Percentiles rank a stretch among this genome's conserved stretches.
Conservation (phyloP, 495 filamentous ascomycete species). For the Aspergillus saccharolyticus region DNA sequence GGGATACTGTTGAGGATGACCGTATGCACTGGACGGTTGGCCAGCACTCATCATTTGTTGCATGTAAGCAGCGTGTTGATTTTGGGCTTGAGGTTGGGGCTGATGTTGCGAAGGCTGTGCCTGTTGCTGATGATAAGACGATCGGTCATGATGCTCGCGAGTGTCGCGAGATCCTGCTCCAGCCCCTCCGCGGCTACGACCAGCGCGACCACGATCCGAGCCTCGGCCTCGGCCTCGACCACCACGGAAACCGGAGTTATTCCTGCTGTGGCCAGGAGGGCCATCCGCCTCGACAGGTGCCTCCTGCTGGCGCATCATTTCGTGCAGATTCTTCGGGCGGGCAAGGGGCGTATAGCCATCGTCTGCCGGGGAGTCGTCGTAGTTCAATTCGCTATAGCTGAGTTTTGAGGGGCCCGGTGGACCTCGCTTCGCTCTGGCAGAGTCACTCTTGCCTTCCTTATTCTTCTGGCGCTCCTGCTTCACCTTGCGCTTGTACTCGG, state of each 20-base stretch:
- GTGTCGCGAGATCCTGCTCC: conserved; percentile 41
- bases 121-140: conserved; percentile 31
- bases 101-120: conserved; percentile 21
- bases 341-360: conserved; percentile 63
- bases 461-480: conserved; percentile 55
- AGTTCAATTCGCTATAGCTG: conserved; percentile 47
- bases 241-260: conserved; percentile 32
- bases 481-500: conserved; percentile 67
- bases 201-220: conserved; percentile 44
- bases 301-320: conserved; percentile 45
- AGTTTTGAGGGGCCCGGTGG: conserved; percentile 36
- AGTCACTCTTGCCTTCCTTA: conserved; percentile 36
- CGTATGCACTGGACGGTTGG: conserved; percentile 24
- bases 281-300: conserved; percentile 44
- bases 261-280: conserved; percentile 10
- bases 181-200: conserved; percentile 45
- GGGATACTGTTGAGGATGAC: conserved; percentile 29
- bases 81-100: conserved; percentile 23
- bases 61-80: conserved; percentile 12
- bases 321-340: conserved; percentile 55
- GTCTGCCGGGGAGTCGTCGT: conserved; percentile 47
- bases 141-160: conserved; percentile 35
- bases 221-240: conserved; percentile 39
- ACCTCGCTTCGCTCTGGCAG: conserved; percentile 30
- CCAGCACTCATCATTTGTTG: conserved; percentile 18